These are phyloP conservation scores for Microdochium paspali DNA, from an alignment of 2,329 filamentous ascomycete species.

Conservation along the genomic window DNA sequence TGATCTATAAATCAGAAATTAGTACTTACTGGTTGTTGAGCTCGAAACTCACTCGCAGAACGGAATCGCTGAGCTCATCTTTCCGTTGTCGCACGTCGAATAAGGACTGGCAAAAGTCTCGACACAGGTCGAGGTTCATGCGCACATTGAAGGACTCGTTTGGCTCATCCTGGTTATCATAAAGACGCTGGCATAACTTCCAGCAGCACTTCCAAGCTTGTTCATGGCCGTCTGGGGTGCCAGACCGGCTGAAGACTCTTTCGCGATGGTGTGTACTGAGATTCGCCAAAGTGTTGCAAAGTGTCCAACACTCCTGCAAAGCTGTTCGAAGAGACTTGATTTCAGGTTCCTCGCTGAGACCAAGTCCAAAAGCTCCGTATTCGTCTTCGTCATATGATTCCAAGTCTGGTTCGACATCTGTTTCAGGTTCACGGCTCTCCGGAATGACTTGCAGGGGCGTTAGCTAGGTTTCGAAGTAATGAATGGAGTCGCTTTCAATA, in stretches of 20 bases:
- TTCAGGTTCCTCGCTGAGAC: constrained; percentile 44
- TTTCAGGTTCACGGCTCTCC: constrained; percentile 36
- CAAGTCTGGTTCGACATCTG: constrained; percentile 41
- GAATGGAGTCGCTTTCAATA: background rate
- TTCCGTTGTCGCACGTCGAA: constrained; percentile 77
- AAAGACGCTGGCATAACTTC: constrained; percentile 83
- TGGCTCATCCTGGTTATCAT: constrained; percentile 68
- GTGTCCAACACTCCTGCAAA: constrained; percentile 81
- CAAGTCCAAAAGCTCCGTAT: constrained; percentile 26
- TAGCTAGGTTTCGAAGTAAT: constrained; percentile 8
- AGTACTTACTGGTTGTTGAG: constrained; percentile 72
- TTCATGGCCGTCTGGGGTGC: constrained; percentile 69
- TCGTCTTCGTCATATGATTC: constrained; percentile 44
- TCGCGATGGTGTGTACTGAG: constrained; percentile 78
- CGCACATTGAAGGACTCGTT: constrained; percentile 57
- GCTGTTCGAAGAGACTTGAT: constrained; percentile 63
- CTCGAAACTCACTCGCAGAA: constrained; percentile 87
- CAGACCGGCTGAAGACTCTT: constrained; percentile 66
- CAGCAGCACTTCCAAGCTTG: constrained; percentile 91
- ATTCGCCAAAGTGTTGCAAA: constrained; percentile 83
- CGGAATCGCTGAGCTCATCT: constrained; percentile 74
- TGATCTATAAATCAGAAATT: background rate
- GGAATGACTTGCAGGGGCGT: constrained; percentile 36
- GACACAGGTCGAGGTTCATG: constrained; percentile 75
- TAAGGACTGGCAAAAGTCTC: constrained; percentile 83